These are phyloP conservation scores for Xerocomus potaroensis DNA, from an alignment of 768 basidiomycete genomes.

Conservation along the genomic window DNA sequence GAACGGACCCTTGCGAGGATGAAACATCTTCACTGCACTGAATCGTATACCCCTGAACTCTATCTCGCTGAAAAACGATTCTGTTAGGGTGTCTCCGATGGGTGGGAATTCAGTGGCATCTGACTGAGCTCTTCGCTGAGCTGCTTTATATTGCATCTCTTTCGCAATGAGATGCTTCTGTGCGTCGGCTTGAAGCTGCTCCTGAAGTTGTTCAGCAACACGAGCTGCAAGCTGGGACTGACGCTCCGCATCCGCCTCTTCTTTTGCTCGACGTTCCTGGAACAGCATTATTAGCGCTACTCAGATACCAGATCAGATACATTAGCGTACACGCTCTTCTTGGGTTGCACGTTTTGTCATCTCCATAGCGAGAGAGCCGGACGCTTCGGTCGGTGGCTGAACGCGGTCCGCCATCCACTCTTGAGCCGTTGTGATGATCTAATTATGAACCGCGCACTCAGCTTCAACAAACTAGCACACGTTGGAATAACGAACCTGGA, in stretches of 20 bases:
- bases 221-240: conserved; percentile 47
- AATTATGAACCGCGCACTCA: neutral
- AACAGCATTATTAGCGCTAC: neutral
- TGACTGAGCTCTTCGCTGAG: conserved; percentile 62
- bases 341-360: conserved; percentile 74
- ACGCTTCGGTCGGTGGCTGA: conserved; percentile 51
- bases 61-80: conserved; percentile 57
- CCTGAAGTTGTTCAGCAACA: conserved; percentile 56
- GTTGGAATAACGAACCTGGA: conserved; percentile 50
- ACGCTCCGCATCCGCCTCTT: conserved; percentile 51
- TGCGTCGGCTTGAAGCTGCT: conserved; percentile 63
- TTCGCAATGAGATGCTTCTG: conserved; percentile 45
- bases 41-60: conserved; percentile 58
- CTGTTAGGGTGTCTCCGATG: conserved; percentile 48
- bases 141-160: conserved; percentile 47
- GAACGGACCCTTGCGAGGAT: conserved; percentile 58
- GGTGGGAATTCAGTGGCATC: conserved; percentile 64
- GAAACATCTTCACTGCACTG: conserved; percentile 64
- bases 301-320: neutral
- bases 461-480: neutral
- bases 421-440: conserved; percentile 67
- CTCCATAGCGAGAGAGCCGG: conserved; percentile 70
- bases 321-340: conserved; percentile 53
- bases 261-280: conserved; percentile 53
- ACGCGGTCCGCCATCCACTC: conserved; percentile 66